These are phyloP conservation scores for Aspergillus proliferans DNA, from an alignment of 2,329 filamentous ascomycete species.

Conservation along the genomic window DNA sequence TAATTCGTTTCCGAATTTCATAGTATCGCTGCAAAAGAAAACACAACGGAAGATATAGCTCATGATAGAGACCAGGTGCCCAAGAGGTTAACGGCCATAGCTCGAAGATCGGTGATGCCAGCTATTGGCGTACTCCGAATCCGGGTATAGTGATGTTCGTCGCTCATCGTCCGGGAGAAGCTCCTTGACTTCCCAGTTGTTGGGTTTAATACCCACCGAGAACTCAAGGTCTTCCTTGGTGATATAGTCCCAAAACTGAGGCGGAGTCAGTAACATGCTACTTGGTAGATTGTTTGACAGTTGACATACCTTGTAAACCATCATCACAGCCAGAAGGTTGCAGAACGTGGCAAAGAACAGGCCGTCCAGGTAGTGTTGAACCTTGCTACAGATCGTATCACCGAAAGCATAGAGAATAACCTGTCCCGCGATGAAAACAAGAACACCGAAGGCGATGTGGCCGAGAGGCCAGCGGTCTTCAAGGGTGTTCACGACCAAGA, in stretches of 20 bases:
- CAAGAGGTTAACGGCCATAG: constrained; percentile 19
- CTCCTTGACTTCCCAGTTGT: constrained; percentile 98
- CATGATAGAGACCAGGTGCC: too few species aligned
- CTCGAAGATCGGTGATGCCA: constrained; percentile 36
- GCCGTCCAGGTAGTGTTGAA: constrained; percentile 89
- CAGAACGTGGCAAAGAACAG: constrained; percentile 90
- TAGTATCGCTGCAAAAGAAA: too few species aligned
- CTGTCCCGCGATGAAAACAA: constrained; percentile 89
- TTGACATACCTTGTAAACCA: constrained; percentile 85
- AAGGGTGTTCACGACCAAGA: constrained; percentile 82
- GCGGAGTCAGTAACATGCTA: constrained; percentile 21
- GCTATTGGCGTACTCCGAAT: constrained; percentile 46
- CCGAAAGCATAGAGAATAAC: constrained; percentile 89
- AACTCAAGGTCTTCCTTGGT: constrained; percentile 98
- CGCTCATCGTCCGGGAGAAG: constrained; percentile 74
- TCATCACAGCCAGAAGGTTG: constrained; percentile 95
- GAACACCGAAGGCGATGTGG: constrained; percentile 80
- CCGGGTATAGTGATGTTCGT: constrained; percentile 64
- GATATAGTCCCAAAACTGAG: constrained; percentile 96
- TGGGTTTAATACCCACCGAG: constrained; percentile 87
- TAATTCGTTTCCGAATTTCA: too few species aligned
- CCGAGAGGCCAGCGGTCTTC: constrained; percentile 94
- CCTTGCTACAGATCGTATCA: constrained; percentile 71
- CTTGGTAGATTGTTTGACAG: neutral
- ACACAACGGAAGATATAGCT: too few species aligned